A percentile compares a stretch with the other conserved stretches of the same genome.
These are phyloP conservation scores for Thuidium tamariscinum DNA, from an alignment of 225 moss, liverwort and hornwort species.

Conservation along the genomic window DNA sequence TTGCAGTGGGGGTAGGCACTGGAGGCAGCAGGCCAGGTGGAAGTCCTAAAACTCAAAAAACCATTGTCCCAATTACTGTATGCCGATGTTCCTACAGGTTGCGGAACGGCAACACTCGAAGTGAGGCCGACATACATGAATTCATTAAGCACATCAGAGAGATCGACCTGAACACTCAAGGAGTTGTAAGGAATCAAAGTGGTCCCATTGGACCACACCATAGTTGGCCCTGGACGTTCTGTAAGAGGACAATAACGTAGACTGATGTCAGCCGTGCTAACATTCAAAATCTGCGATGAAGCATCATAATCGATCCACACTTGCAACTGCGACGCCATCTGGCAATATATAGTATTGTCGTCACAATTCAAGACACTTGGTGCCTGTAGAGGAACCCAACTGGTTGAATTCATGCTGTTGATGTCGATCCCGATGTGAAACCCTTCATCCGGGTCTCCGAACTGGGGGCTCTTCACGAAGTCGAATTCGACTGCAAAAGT, in stretches of 20 bases:
- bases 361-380: not conserved
- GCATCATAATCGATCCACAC: not conserved
- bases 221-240: too few relatives aligned
- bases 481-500: too few relatives aligned
- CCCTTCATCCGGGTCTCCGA: too few relatives aligned
- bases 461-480: too few relatives aligned
- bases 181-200: accelerated
- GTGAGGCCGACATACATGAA: not conserved
- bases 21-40: not conserved
- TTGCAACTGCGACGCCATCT: accelerated
- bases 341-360: too few relatives aligned
- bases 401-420: not conserved
- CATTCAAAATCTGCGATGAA: not conserved
- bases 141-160: too few relatives aligned
- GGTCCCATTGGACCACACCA: not conserved
- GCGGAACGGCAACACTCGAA: not conserved
- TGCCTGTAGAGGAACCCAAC: not conserved
- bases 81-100: too few relatives aligned
- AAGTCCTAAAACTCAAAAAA: not conserved
- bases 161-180: not conserved
- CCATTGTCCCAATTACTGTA: too few relatives aligned
- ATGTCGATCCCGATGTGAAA: too few relatives aligned
- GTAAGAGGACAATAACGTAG: accelerated
- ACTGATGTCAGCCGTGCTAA: not conserved
- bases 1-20: too few relatives aligned